Evolutionary conservation across 768 basidiomycete genomes (phyloP).

Genomic region (Krasilnikovozyma curviuscula): DNA sequence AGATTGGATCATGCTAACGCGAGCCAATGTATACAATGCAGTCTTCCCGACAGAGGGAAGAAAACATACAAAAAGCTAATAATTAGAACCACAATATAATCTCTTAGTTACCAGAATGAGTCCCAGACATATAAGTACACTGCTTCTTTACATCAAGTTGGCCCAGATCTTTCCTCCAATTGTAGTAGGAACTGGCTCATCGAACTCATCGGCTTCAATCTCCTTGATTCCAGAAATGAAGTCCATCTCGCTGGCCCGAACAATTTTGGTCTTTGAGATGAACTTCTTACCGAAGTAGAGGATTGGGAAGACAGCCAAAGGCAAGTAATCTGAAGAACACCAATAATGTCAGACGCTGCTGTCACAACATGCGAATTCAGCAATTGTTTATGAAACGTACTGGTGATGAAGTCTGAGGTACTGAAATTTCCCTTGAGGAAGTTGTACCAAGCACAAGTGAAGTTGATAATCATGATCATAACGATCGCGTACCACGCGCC

Average conservation of each 20-base stretch:
- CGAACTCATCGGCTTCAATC: constrained; percentile 7
- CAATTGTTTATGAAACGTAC: no score
- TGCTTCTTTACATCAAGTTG: no score
- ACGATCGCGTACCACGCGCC: constrained; percentile 26
- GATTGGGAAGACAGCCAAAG: constrained; percentile 45
- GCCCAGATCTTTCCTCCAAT: no score
- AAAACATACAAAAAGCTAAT: no score
- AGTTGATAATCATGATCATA: constrained; percentile 11
- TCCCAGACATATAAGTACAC: no score
- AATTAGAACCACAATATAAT: no score
- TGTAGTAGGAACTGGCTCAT: no score
- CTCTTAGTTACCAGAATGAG: no score
- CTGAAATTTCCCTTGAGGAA: constrained; percentile 28
- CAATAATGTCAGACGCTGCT: not conserved
- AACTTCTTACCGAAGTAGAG: constrained; percentile 45
- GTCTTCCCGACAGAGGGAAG: no score
- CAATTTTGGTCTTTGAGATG: constrained; percentile 33
- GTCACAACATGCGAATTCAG: no score
- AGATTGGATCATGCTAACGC: no score
- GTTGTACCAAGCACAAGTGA: constrained; percentile 23
- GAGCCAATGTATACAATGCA: no score
- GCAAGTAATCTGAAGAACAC: constrained; percentile 8
- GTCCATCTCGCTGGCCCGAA: constrained; percentile 56
- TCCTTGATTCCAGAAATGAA: constrained; percentile 48
- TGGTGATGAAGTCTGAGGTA: constrained; percentile 23